phyloP scores from a whole-genome alignment of 805 yeast species.

The Barnettozyma californica region DNA sequence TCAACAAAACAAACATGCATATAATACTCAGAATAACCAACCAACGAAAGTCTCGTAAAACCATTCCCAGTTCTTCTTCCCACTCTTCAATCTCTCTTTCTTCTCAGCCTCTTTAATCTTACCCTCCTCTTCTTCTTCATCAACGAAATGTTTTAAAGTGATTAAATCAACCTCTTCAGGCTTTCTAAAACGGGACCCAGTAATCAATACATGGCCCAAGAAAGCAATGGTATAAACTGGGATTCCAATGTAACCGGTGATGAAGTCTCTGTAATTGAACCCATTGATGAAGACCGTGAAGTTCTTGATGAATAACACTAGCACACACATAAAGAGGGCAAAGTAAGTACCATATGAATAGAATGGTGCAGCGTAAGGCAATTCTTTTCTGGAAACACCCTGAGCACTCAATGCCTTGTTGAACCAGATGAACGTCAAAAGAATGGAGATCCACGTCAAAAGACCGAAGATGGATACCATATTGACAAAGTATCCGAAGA shows the following conservation, averaged over 20 bases:
- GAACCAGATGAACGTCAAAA: conserved; percentile 63
- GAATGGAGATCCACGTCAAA: conserved; percentile 68
- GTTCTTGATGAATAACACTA: conserved; percentile 61
- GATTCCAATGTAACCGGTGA: conserved; percentile 74
- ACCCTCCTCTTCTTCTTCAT: conserved; percentile 22
- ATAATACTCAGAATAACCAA: conserved; percentile 34
- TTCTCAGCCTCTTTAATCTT: conserved; percentile 23
- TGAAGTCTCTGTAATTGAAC: conserved; percentile 62
- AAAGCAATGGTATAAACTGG: conserved; percentile 66
- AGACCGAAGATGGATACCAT: conserved; percentile 74
- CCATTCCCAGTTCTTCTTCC: conserved; percentile 34
- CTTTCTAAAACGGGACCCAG: conserved; percentile 41
- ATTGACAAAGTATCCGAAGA: conserved; percentile 68
- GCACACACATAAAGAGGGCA: conserved; percentile 47
- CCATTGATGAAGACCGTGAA: conserved; percentile 65
- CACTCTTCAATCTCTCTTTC: conserved; percentile 20
- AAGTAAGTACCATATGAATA: conserved; percentile 66
- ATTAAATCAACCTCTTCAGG: conserved; percentile 56
- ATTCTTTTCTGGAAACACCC: conserved; percentile 48
- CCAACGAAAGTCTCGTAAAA: conserved; percentile 40
- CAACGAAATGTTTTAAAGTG: conserved; percentile 41
- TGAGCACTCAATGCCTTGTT: conserved; percentile 62
- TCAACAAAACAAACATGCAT: neutral
- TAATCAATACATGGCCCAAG: conserved; percentile 59
- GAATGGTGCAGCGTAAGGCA: conserved; percentile 62